Conservation (phyloP, 2,329 filamentous ascomycete genomes). For the Cercospora sp. region DNA sequence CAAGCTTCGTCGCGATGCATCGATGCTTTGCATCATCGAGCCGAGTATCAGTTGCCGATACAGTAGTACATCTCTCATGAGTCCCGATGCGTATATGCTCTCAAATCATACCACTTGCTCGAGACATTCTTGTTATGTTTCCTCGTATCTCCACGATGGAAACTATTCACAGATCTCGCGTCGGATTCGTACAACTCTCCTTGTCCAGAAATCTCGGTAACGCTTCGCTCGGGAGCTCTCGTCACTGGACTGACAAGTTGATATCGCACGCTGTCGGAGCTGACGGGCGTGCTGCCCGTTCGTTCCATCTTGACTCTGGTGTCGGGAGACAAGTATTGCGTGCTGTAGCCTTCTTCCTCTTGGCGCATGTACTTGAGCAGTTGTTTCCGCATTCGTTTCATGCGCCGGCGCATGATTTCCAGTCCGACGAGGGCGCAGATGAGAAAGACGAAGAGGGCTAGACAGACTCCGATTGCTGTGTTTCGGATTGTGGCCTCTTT, state of each 20-base stretch:
- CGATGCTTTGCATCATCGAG: too few relatives aligned
- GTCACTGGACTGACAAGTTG: not conserved
- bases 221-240: not conserved
- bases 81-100: not conserved
- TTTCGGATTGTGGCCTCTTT: constrained; percentile 20
- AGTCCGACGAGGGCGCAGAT: constrained; percentile 17
- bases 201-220: constrained; percentile 1
- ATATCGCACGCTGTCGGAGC: not conserved
- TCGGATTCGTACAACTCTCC: constrained; percentile 11
- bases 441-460: constrained; percentile 20
- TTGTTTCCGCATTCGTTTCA: constrained; percentile 16
- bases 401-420: constrained; percentile 17
- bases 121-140: constrained; percentile 8
- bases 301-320: not conserved
- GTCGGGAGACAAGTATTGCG: not conserved
- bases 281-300: not conserved
- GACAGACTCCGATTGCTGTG: constrained; percentile 17
- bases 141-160: not conserved
- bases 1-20: not conserved
- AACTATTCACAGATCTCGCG: constrained; percentile 10
- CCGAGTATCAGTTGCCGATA: too few relatives aligned
- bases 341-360: constrained; percentile 5
- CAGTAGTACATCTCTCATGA: not conserved
- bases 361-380: constrained; percentile 5
- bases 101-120: constrained; percentile 11